Evolutionary conservation across 768 basidiomycete species (phyloP).

Genomic region (Royoungia palumana): DNA sequence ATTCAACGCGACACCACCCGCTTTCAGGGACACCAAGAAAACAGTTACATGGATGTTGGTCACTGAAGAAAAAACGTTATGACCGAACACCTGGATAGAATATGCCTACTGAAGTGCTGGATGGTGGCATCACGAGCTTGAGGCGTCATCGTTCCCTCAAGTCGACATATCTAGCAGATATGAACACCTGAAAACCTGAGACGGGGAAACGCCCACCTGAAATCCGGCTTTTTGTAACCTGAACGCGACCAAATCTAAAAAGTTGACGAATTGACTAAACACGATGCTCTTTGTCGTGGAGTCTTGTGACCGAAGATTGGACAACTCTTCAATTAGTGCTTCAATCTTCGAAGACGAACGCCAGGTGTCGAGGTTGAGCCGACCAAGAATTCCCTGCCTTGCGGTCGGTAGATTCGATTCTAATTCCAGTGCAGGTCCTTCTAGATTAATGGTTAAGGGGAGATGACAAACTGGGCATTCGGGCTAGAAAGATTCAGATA

Average conservation of each 20-base stretch:
- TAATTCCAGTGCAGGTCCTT: slow-evolving; percentile 86
- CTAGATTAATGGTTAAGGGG: slow-evolving; percentile 91
- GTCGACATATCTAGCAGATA: slow-evolving; percentile 69
- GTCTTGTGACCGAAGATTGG: slow-evolving; percentile 77
- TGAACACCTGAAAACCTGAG: not conserved
- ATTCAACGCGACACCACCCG: slow-evolving; percentile 91
- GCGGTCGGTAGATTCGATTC: slow-evolving; percentile 48
- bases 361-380: slow-evolving; percentile 86
- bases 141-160: slow-evolving; percentile 97
- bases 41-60: slow-evolving; percentile 92
- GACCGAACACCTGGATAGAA: not conserved
- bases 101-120: slow-evolving; percentile 78
- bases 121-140: slow-evolving; percentile 93
- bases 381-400: slow-evolving; percentile 91
- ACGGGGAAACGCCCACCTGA: slow-evolving; percentile 48
- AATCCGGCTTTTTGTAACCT: slow-evolving; percentile 91
- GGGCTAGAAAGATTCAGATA: slow-evolving; percentile 47
- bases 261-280: slow-evolving; percentile 94
- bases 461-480: slow-evolving; percentile 94
- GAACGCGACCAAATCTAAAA: slow-evolving; percentile 90
- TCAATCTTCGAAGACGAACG: slow-evolving; percentile 97
- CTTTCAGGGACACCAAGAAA: slow-evolving; percentile 96
- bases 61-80: slow-evolving; percentile 47
- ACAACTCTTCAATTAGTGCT: slow-evolving; percentile 90
- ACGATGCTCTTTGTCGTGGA: slow-evolving; percentile 94